These are phyloP conservation scores for Colletotrichum agaves DNA, from an alignment of 2,329 filamentous ascomycete genomes.

Conservation along the genomic window DNA sequence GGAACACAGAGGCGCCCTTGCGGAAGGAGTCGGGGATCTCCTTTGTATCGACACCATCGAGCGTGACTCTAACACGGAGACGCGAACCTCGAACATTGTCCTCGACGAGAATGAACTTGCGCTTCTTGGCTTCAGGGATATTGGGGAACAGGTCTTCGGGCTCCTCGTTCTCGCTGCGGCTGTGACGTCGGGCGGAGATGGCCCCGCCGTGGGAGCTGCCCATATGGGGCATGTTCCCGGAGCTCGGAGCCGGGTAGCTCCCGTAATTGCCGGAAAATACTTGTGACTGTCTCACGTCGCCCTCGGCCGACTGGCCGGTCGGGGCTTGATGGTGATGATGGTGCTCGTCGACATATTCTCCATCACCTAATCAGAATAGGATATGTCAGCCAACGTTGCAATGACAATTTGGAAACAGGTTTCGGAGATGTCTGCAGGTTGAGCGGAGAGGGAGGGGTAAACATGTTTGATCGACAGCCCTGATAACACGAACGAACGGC, in stretches of 20 bases:
- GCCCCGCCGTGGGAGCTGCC: slow-evolving; percentile 46
- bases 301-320: slow-evolving; percentile 61
- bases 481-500: slow-evolving; percentile 24
- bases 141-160: slow-evolving; percentile 84
- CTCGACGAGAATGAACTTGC: slow-evolving; percentile 97
- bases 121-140: slow-evolving; percentile 87
- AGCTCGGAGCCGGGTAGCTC: slow-evolving; percentile 63
- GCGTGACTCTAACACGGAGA: slow-evolving; percentile 88
- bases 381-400: slow-evolving; percentile 41
- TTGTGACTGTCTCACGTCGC: slow-evolving; percentile 78
- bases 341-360: slow-evolving; percentile 71
- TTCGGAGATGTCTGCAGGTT: slow-evolving; percentile 25
- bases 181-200: slow-evolving; percentile 50
- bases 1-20: slow-evolving; percentile 88
- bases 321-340: slow-evolving; percentile 74
- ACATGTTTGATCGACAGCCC: slow-evolving; percentile 37
- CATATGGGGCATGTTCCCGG: slow-evolving; percentile 73
- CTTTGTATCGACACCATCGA: slow-evolving; percentile 93
- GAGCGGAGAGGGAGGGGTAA: slow-evolving; percentile 33
- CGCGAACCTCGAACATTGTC: slow-evolving; percentile 84
- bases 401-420: slow-evolving; percentile 27
- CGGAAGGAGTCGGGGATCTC: slow-evolving; percentile 97
- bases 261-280: slow-evolving; percentile 74
- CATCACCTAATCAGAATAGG: slow-evolving; percentile 60
- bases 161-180: slow-evolving; percentile 63